Conservation (phyloP, 768 basidiomycete genomes). For the Amanita muscaria region DNA sequence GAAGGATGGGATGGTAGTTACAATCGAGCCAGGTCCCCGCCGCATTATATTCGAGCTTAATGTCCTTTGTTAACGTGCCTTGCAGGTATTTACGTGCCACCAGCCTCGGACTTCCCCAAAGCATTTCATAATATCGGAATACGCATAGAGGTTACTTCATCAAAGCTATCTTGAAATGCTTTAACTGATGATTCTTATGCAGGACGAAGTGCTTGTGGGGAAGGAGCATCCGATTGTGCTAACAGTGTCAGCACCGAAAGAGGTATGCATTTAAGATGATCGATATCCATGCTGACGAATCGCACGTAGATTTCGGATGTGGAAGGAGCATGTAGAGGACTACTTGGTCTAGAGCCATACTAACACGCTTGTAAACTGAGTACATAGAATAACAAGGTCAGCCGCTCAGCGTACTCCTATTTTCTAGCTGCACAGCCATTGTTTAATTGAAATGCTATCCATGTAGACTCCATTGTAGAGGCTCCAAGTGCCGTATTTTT, state of each 20-base stretch:
- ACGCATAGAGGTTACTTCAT: constrained; percentile 65
- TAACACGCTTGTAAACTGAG: constrained; percentile 10
- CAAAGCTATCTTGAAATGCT: background rate
- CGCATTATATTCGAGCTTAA: background rate
- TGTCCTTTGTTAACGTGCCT: constrained; percentile 4
- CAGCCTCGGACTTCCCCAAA: constrained; percentile 67
- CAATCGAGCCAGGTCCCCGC: constrained; percentile 72
- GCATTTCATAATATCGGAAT: constrained; percentile 88
- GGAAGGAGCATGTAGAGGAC: constrained; percentile 72
- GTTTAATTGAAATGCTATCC: too few relatives aligned
- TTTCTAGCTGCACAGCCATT: too few relatives aligned
- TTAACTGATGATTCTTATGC: background rate
- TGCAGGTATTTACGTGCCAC: constrained; percentile 82
- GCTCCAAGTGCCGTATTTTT: too few relatives aligned
- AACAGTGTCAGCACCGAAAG: constrained; percentile 71
- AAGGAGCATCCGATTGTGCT: constrained; percentile 53
- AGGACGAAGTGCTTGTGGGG: constrained; percentile 71
- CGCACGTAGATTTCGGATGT: constrained; percentile 49
- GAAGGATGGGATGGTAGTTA: constrained; percentile 82
- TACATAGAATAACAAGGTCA: too few relatives aligned
- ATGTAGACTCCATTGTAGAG: too few relatives aligned
- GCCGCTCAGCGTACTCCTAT: too few relatives aligned
- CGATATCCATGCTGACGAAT: background rate
- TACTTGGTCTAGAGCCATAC: constrained; percentile 52
- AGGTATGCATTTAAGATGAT: constrained; percentile 35